phyloP scores from a whole-genome alignment of 1,139 yeast species.

The Geotrichum aggregatum region DNA sequence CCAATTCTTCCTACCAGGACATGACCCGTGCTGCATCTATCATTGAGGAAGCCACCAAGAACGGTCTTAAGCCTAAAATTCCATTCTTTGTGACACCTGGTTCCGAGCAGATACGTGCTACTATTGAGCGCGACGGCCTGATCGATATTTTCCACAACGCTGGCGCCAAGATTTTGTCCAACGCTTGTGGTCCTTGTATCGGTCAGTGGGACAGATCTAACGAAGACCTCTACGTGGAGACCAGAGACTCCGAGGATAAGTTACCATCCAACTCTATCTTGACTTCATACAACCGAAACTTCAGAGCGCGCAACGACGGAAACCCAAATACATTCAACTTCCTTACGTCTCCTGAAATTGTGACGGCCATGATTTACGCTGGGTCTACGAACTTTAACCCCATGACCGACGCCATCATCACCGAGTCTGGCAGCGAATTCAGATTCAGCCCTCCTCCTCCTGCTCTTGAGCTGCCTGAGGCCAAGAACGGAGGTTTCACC shows the following conservation, averaged over 20 bases:
- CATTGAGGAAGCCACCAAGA: constrained; percentile 82
- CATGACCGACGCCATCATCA: constrained; percentile 64
- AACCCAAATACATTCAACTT: constrained; percentile 96
- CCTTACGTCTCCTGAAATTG: constrained; percentile 93
- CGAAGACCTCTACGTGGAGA: constrained; percentile 23
- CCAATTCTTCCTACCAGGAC: constrained; percentile 98
- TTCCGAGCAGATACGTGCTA: constrained; percentile 98
- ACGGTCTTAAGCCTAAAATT: constrained; percentile 86
- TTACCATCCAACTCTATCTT: constrained; percentile 78
- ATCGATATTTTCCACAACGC: constrained; percentile 81
- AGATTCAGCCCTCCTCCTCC: constrained; percentile 67
- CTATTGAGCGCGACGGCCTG: constrained; percentile 96
- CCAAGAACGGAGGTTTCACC: constrained; percentile 58
- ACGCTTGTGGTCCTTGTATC: constrained; percentile 99
- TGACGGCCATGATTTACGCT: constrained; percentile 92
- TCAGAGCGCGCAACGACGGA: constrained; percentile 96
- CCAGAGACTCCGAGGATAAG: constrained; percentile 50
- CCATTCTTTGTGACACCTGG: constrained; percentile 96
- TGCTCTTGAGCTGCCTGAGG: constrained; percentile 79
- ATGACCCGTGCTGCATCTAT: constrained; percentile 97
- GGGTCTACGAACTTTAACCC: constrained; percentile 91
- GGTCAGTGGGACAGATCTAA: constrained; percentile 94
- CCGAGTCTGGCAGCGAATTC: constrained; percentile 64
- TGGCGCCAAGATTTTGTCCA: constrained; percentile 94
- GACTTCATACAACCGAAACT: constrained; percentile 94